These are phyloP conservation scores for Linnemannia exigua DNA, from an alignment of 192 early-diverging fungal genomes.

Conservation along the genomic window DNA sequence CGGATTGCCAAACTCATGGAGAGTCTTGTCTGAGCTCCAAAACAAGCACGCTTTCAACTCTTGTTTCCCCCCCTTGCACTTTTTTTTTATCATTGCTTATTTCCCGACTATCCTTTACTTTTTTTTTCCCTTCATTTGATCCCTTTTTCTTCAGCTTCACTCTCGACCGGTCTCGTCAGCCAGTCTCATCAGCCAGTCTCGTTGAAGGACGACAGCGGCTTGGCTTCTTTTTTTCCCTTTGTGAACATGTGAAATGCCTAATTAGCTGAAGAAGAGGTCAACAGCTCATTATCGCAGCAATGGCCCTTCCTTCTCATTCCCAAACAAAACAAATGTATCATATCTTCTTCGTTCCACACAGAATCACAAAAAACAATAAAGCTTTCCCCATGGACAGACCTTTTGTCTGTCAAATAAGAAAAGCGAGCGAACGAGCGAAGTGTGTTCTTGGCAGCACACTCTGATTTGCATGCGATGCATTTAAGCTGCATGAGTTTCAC, in stretches of 20 bases:
- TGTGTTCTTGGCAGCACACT: background rate
- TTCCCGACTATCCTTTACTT: background rate
- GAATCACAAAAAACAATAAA: slow-evolving; percentile 3
- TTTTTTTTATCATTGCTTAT: background rate
- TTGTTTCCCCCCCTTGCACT: background rate
- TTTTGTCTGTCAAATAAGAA: background rate
- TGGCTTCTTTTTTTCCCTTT: background rate
- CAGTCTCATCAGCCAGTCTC: background rate
- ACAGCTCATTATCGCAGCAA: background rate
- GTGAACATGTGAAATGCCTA: background rate
- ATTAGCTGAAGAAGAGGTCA: background rate
- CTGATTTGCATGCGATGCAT: background rate
- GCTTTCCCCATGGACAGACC: background rate
- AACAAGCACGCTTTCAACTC: background rate
- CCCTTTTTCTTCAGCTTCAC: background rate
- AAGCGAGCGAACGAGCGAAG: background rate
- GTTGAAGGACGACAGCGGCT: background rate
- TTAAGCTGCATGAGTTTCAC: background rate
- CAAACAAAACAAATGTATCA: background rate
- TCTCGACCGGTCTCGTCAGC: background rate
- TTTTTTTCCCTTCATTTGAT: slow-evolving; percentile 12
- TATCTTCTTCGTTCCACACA: background rate
- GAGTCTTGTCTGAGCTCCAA: slow-evolving; percentile 19
- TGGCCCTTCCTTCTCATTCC: background rate
- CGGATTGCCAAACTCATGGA: slow-evolving; percentile 51